A percentile compares a stretch with the other conserved stretches of the same genome.
Evolutionary conservation across 2,329 filamentous ascomycete species (phyloP).

Genomic region (Boeremia lycopersici): DNA sequence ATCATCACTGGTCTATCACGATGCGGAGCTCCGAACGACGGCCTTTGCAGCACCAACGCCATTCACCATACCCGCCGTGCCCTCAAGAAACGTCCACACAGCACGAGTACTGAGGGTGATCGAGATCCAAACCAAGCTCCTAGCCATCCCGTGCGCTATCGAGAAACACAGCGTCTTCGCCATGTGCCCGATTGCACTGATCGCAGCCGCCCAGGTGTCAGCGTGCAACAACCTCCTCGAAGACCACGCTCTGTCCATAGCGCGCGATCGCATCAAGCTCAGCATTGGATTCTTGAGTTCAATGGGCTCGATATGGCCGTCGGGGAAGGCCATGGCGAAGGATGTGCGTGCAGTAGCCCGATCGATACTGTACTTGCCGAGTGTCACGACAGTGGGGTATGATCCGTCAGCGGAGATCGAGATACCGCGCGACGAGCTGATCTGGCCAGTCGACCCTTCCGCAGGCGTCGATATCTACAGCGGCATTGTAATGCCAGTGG

Average conservation of each 20-base stretch:
- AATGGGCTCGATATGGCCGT: conserved; percentile 71
- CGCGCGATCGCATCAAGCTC: conserved; percentile 75
- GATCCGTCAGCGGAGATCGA: conserved; percentile 29
- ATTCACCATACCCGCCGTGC: conserved; percentile 53
- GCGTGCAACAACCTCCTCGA: conserved; percentile 62
- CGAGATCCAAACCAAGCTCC: conserved; percentile 74
- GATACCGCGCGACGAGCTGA: conserved; percentile 37
- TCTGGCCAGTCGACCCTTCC: conserved; percentile 36
- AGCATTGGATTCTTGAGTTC: conserved; percentile 76
- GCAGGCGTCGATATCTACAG: conserved; percentile 43
- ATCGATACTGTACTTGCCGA: conserved; percentile 59
- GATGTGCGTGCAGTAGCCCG: conserved; percentile 78
- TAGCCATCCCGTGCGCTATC: conserved; percentile 73
- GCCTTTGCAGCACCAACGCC: conserved; percentile 65
- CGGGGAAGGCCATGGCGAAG: conserved; percentile 70
- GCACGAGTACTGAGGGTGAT: conserved; percentile 79
- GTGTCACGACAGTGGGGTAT: conserved; percentile 12
- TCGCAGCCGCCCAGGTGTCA: conserved; percentile 55
- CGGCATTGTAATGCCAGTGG: conserved; percentile 33
- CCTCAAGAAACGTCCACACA: conserved; percentile 64
- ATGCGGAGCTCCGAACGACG: conserved; percentile 49
- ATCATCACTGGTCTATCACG: conserved; percentile 41
- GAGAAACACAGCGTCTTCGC: conserved; percentile 65
- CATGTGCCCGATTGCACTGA: conserved; percentile 36
- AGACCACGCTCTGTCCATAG: conserved; percentile 65